Evolutionary conservation across 2,329 filamentous ascomycete genomes (phyloP), one percentile per base, ranked within the genome.

Genomic region (Penicillium frequentans): DNA sequence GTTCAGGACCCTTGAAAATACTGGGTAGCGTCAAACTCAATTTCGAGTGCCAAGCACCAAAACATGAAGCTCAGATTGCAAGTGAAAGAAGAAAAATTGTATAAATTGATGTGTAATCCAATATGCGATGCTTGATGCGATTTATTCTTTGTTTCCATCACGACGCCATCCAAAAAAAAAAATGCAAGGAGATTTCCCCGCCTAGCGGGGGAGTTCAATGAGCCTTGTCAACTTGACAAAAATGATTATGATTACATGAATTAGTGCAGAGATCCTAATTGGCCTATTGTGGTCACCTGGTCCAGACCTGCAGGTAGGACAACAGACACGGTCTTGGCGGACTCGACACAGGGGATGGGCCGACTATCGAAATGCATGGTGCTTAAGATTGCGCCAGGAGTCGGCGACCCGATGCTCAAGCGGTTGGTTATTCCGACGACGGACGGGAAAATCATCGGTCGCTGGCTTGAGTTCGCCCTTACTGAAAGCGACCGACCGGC

Each of bases 401-500:
- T 67, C 70, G 11, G 63, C 72, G 14, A 74, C 67, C 7, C 69
- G 68, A 55, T 71, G 68, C 39, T 74, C 71, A 11, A 72, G 47
- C 5, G 70, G 68, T 5, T 67, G 57, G 11, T 68, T 68, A 13
- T 68, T 69, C 16, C 65, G 63, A 3, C 68, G 58, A 58, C 68
- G 63, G 42, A 64, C 68, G 16, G 67, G 63, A 66, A 70, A 70
- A 49, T 73, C 69, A 43, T 72, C 70, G 14, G 69, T 72, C 46
- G 68, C 69, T 7, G 67, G 64, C 48, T 70, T 64, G 23, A 73
- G 65, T 45, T 70, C 66, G 29, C 72, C 72, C 55, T 74, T 72
- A 48, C 63, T 70, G 49, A 72, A 59, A 21, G 75, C 68, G 27
- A 72, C 63, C 23, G 75, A 78, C 26, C 72, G 68, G 21, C 75